Evolutionary conservation across 108 stramenopile genomes (phyloP), one percentile per base, ranked within the genome.

Genomic region (Nitzschia sp.): DNA sequence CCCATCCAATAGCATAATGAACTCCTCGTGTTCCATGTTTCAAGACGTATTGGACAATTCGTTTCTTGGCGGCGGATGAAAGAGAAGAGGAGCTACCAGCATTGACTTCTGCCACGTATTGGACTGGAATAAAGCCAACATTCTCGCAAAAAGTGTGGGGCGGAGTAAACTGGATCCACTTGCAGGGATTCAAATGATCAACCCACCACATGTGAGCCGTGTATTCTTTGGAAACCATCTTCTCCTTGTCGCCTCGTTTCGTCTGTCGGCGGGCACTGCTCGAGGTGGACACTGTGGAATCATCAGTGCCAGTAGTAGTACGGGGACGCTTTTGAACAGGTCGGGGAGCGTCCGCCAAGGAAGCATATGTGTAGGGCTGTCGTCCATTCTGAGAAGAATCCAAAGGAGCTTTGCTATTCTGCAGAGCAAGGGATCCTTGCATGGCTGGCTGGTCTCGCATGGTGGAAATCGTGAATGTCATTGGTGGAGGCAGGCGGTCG

Each of bases 1-100:
- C 5, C 49, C 49, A 51, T 51, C 49, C 49, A 51, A 51, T 51
- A 51, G 49, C 49, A 23, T 51, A 51, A 51, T 51, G 49, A 17
- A 51, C n/a, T 19, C 49, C 49, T 23, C 49, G 49, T 51, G 11
- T 51, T 4, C 49, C 49, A 19, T 51, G 21, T 4, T 51, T 17
- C 49, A 51, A 23, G 21, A 51, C 49, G n/a, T 51, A 19, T 19
- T n/a, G 13, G n/a, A 19, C n/a, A 19, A 21, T 19, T 23, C 21
- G 49, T 17, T 51, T 51, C 13, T 4, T 51, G 21, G 49, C 4
- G 21, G 49, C 21, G 49, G 49, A 51, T 8, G 49, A 23, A 13
- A 42, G 38, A 42, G 38, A 42, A 6, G 38, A 42, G 38, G 13
- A 6, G 13, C 9, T 9, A 4, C 19, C 49, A 8, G 13, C 8